A percentile compares a stretch with the other conserved stretches of the same genome.
phyloP scores from a whole-genome alignment of 129 eudicot genomes.

The Pittosporum tobira region DNA sequence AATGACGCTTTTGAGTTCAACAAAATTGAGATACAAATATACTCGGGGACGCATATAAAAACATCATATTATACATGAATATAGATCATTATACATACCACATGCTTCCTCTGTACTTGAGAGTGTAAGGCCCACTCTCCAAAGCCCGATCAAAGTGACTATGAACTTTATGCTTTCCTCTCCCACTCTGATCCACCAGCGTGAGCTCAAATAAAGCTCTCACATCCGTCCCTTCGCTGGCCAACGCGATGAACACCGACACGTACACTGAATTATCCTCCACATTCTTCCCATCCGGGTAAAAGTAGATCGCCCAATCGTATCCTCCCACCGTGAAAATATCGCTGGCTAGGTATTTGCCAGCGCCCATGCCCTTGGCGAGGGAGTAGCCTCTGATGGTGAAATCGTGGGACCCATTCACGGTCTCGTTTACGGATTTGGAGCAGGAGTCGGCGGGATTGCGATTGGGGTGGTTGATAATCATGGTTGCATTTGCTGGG shows the following conservation, averaged over 20 bases:
- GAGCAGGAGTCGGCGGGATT: constrained; percentile 19
- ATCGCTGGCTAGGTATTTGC: constrained; percentile 32
- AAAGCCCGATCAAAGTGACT: too few relatives aligned
- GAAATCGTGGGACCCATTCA: constrained; percentile 38
- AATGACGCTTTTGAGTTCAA: too few relatives aligned
- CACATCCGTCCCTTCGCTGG: constrained; percentile 41
- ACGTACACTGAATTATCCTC: constrained; percentile 35
- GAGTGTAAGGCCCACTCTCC: too few relatives aligned
- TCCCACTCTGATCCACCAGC: too few relatives aligned
- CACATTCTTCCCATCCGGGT: constrained; percentile 39
- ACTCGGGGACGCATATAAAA: too few relatives aligned
- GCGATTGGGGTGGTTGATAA: neutral
- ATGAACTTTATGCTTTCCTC: too few relatives aligned
- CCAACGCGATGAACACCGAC: constrained; percentile 34
- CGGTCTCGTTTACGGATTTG: constrained; percentile 35
- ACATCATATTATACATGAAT: too few relatives aligned
- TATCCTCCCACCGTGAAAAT: constrained; percentile 37
- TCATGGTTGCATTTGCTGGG: too few relatives aligned
- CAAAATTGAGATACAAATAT: too few relatives aligned
- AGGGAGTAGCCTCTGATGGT: constrained; percentile 40
- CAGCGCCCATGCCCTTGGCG: constrained; percentile 45
- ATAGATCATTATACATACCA: too few relatives aligned
- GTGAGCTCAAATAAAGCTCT: constrained; percentile 42
- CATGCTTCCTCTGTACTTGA: too few relatives aligned
- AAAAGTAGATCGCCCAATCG: constrained; percentile 47